These are phyloP conservation scores for Acanthochlamys bracteata DNA, from an alignment of 106 monocot species.

Conservation along the genomic window DNA sequence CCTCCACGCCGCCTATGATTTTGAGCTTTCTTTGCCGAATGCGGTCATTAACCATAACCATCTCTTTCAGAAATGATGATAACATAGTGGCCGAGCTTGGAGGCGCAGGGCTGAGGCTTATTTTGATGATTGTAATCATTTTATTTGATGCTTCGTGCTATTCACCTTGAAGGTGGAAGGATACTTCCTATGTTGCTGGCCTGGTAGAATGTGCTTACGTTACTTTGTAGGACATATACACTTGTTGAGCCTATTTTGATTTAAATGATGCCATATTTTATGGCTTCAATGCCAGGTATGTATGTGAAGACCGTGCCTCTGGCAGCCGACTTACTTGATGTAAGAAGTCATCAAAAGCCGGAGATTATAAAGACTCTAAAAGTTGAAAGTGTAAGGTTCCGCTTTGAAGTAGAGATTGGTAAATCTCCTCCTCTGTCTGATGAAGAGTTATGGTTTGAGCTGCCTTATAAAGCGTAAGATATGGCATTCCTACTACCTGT, in stretches of 20 bases:
- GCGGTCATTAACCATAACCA: too few relatives aligned
- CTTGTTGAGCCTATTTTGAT: background rate
- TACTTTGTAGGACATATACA: background rate
- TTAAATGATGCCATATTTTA: background rate
- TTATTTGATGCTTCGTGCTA: conserved; percentile 53
- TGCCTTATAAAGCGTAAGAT: conserved; percentile 72
- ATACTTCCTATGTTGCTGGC: background rate
- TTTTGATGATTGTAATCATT: conserved; percentile 47
- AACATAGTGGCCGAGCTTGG: conserved; percentile 78
- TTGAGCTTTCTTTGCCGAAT: too few relatives aligned
- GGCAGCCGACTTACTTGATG: conserved; percentile 69
- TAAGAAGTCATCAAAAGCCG: conserved; percentile 52
- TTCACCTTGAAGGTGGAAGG: background rate
- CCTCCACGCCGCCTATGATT: too few relatives aligned
- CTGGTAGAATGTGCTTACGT: background rate
- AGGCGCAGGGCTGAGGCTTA: conserved; percentile 69
- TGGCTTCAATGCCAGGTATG: conserved; percentile 13
- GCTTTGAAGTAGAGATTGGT: conserved; percentile 70
- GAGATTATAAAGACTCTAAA: conserved; percentile 57
- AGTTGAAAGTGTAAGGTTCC: conserved; percentile 44
- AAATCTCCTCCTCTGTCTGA: conserved; percentile 76
- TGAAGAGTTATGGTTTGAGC: conserved; percentile 60
- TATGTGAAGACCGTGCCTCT: conserved; percentile 75
- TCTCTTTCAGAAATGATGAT: too few relatives aligned
- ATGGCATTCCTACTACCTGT: background rate